Conservation (phyloP, 768 basidiomycete species). For the Russula dissimulans region DNA sequence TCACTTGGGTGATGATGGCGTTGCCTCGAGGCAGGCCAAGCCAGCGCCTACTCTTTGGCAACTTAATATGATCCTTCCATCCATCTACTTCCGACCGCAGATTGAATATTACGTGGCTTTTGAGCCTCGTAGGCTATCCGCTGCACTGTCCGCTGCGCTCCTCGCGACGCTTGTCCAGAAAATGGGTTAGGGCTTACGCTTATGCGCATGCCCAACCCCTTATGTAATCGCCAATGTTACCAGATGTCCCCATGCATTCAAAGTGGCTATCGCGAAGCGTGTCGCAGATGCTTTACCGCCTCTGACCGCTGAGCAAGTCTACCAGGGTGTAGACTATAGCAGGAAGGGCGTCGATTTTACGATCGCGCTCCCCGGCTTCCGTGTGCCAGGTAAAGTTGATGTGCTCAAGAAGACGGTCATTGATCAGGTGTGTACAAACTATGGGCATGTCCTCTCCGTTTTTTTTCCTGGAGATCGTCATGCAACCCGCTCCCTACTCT, state of each 20-base stretch:
- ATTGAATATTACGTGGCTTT: background rate
- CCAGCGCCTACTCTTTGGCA: too few relatives aligned
- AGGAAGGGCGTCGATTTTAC: constrained; percentile 92
- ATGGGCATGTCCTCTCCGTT: too few relatives aligned
- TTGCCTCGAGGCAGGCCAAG: too few relatives aligned
- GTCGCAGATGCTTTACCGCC: constrained; percentile 55
- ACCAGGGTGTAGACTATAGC: constrained; percentile 77
- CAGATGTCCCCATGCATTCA: constrained; percentile 51
- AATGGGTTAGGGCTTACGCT: background rate
- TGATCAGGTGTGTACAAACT: constrained; percentile 44
- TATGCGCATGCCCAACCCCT: background rate
- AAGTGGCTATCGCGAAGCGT: constrained; percentile 69
- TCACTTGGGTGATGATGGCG: too few relatives aligned
- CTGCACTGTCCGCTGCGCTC: background rate
- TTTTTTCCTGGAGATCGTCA: background rate
- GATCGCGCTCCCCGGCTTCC: constrained; percentile 85
- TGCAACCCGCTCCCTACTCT: background rate
- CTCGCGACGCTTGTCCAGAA: background rate
- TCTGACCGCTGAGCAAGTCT: constrained; percentile 68
- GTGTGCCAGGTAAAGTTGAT: constrained; percentile 74
- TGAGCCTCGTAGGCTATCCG: background rate
- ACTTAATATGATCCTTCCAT: too few relatives aligned
- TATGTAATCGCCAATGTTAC: constrained; percentile 28
- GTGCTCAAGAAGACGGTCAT: constrained; percentile 66
- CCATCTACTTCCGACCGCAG: background rate